Evolutionary conservation across 352 stramenopile species (phyloP), one percentile per base, ranked within the genome.

Genomic region (Phytophthora ohioensis): DNA sequence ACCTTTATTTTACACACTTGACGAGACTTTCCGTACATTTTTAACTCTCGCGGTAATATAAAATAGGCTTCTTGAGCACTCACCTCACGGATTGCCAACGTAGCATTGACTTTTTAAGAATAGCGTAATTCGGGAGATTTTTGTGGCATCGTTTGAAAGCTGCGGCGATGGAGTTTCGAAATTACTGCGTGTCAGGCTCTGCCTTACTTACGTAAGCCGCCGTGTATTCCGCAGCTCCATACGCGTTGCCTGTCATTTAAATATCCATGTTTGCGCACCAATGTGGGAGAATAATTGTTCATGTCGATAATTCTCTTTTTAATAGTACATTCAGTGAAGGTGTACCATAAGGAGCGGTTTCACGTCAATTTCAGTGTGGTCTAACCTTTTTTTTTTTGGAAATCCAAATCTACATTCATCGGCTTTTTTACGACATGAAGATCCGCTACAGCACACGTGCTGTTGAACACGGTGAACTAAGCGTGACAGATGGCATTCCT

Each of bases 201-300:
- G 60, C 39, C 35, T 82, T 82, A 35, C 71, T 82, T 1, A 77
- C 32, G 15, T 79, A 79, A 0, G 67, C 67, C 5, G 62, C 64
- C 5, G 67, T 69, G 27, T 81, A 78, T 6, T 78, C 70, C 0
- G 62, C 66, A 3, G 57, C 70, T 5, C 69, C 66, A 30, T 78
- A 76, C 3, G 66, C 63, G 21, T 78, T 81, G 0, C 66, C 67
- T 21, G 79, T 66, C 3, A 57, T 3, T 17, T 76, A 58, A 0
- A 78, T 52, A 36, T 78, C 69, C 69, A 78, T 80, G 27, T 80
- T 78, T 13, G 68, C 69, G 2, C 69, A 30, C 64, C 69, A 77
- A 0, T 31, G 27, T 2, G 0, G 42, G 49, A 5, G 9, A 53
- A 39, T 62, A 76, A 10, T 71, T 68, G 21, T 76, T 71, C 0